A percentile compares a stretch with the other conserved stretches of the same genome.
phyloP scores from a whole-genome alignment of 2,329 filamentous ascomycete species.

The Dendryphion nanum region DNA sequence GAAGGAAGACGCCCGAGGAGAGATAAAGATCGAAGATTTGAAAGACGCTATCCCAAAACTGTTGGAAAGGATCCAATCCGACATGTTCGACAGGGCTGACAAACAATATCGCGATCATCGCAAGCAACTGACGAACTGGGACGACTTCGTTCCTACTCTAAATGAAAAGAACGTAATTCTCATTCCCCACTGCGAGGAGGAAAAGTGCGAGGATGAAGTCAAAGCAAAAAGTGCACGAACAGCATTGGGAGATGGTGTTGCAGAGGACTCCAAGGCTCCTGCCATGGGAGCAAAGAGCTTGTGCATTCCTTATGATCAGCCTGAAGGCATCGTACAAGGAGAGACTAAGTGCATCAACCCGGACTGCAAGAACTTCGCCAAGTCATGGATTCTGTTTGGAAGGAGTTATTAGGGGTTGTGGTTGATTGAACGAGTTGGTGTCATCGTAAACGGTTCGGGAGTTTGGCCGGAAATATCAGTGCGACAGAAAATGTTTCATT shows the following conservation, averaged over 20 bases:
- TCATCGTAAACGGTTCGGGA: background rate
- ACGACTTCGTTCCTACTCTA: slow-evolving; percentile 83
- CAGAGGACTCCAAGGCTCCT: slow-evolving; percentile 71
- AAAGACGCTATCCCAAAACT: slow-evolving; percentile 72
- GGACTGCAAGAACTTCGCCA: slow-evolving; percentile 71
- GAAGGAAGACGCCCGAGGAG: slow-evolving; percentile 60
- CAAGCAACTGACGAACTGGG: slow-evolving; percentile 78
- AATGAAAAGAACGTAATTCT: slow-evolving; percentile 91
- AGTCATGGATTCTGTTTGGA: slow-evolving; percentile 93
- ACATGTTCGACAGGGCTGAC: slow-evolving; percentile 77
- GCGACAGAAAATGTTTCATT: background rate
- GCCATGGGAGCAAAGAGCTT: slow-evolving; percentile 75
- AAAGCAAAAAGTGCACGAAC: slow-evolving; percentile 86
- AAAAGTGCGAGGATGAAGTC: slow-evolving; percentile 88
- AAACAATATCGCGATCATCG: slow-evolving; percentile 77
- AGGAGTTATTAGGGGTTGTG: slow-evolving; percentile 39
- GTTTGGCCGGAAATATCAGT: too few species aligned
- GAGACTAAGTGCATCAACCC: slow-evolving; percentile 92
- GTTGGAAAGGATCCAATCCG: slow-evolving; percentile 84
- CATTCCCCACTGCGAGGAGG: slow-evolving; percentile 83
- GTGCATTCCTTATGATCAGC: slow-evolving; percentile 81
- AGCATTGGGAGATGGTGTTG: slow-evolving; percentile 64
- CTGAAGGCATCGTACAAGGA: slow-evolving; percentile 71
- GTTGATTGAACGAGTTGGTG: background rate
- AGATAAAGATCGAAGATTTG: slow-evolving; percentile 73